These are phyloP conservation scores for Prunus dulcis DNA, from an alignment of 306 rosid genomes.

Conservation along the genomic window DNA sequence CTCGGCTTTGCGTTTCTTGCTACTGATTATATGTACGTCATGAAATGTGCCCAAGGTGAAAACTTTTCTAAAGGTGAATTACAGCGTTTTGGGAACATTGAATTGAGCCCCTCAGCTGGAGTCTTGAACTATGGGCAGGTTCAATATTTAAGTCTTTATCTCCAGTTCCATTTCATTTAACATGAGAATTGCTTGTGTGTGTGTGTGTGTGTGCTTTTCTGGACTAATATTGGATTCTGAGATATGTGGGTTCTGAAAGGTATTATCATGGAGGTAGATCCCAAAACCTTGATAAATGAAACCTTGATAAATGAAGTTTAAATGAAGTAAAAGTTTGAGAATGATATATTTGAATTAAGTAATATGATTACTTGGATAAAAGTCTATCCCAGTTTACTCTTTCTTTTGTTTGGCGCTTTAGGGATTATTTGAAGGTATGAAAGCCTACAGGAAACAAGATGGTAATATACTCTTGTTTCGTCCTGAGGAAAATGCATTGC, in stretches of 20 bases:
- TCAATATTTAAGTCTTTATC: not conserved
- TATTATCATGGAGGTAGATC: not conserved
- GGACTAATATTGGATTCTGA: not conserved
- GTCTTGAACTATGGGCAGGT: constrained; percentile 96
- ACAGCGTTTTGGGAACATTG: constrained; percentile 85
- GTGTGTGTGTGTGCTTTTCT: not conserved
- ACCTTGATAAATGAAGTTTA: not conserved
- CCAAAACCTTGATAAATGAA: not conserved
- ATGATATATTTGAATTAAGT: not conserved
- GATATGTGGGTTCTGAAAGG: too few species aligned
- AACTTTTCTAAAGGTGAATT: constrained; percentile 73
- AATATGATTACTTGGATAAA: not conserved
- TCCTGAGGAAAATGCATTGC: constrained; percentile 80
- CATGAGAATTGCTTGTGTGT: not conserved
- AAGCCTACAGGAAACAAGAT: constrained; percentile 78
- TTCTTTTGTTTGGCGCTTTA: constrained; percentile 28
- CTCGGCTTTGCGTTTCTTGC: constrained; percentile 76
- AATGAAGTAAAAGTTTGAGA: not conserved
- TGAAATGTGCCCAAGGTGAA: constrained; percentile 67
- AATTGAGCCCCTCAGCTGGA: constrained; percentile 85
- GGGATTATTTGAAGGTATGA: constrained; percentile 97
- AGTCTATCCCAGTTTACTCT: not conserved
- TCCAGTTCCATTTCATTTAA: not conserved
- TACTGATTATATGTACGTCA: constrained; percentile 85
- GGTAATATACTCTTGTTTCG: constrained; percentile 82